These are phyloP conservation scores for Annulohypoxylon moriforme DNA, from an alignment of 495 filamentous ascomycete genomes.

Conservation along the genomic window DNA sequence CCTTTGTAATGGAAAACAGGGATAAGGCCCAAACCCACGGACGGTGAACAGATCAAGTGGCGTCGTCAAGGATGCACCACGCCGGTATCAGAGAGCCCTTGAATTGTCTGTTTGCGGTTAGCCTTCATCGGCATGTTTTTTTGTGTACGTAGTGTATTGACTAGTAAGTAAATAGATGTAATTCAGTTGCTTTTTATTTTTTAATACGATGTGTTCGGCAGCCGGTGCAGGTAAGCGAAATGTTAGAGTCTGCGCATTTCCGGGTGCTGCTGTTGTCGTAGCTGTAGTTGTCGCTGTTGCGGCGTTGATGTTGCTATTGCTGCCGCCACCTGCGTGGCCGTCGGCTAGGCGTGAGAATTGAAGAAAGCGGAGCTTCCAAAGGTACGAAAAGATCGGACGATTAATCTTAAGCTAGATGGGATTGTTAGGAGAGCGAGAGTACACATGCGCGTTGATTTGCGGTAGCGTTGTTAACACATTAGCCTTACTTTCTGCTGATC, in stretches of 20 bases:
- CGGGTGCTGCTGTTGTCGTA: conserved; percentile 21
- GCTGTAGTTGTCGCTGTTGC: background rate
- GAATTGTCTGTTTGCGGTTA: conserved; percentile 29
- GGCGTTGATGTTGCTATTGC: background rate
- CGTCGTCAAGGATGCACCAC: conserved; percentile 40
- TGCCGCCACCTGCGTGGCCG: conserved; percentile 9
- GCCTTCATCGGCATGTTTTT: conserved; percentile 10
- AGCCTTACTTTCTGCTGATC: conserved; percentile 38
- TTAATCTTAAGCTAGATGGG: conserved; percentile 9
- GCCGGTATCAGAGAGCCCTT: conserved; percentile 30
- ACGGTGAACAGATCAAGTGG: conserved; percentile 40
- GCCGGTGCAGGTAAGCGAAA: conserved; percentile 31
- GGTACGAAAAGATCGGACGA: conserved; percentile 23
- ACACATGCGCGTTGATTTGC: conserved; percentile 13
- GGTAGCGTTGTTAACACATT: conserved; percentile 21
- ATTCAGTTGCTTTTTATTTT: conserved; percentile 17
- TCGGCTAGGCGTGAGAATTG: conserved; percentile 36
- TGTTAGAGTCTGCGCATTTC: conserved; percentile 33
- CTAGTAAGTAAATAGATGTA: background rate
- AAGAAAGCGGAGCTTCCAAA: conserved; percentile 28
- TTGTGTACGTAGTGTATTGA: background rate
- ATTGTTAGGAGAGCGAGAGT: background rate
- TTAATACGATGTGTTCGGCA: conserved; percentile 31
- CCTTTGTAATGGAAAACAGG: conserved; percentile 43
- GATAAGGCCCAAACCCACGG: conserved; percentile 42